Percentiles rank a stretch among this genome's conserved stretches.
Conservation (phyloP, 2,329 filamentous ascomycete genomes). For the Xylaria sp. region DNA sequence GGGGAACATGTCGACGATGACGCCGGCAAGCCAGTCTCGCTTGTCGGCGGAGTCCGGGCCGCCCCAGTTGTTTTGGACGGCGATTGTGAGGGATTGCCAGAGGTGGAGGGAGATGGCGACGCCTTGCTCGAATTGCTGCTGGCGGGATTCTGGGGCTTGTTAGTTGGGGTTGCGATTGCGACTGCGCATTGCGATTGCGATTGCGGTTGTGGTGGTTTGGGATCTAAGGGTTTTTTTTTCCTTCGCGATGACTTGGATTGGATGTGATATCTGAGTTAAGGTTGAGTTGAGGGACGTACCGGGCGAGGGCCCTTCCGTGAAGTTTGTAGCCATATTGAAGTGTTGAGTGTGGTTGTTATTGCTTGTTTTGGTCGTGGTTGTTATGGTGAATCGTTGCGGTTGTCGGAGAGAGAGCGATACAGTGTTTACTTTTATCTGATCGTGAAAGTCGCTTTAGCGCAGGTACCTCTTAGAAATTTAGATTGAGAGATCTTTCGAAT, state of each 20-base stretch:
- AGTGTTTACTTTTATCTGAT: no score
- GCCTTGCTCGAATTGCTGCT: slow-evolving; percentile 73
- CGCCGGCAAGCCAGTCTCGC: slow-evolving; percentile 92
- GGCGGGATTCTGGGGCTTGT: slow-evolving; percentile 43
- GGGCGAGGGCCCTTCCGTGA: slow-evolving; percentile 22
- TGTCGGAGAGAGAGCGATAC: no score
- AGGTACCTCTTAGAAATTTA: no score
- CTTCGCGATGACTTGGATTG: neutral
- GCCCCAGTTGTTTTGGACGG: slow-evolving; percentile 83
- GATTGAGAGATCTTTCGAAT: neutral
- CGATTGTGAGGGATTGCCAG: slow-evolving; percentile 83
- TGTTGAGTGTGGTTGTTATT: neutral
- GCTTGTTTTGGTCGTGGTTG: neutral
- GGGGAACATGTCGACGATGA: slow-evolving; percentile 73
- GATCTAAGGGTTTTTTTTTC: slow-evolving; percentile 1
- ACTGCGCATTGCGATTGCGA: neutral
- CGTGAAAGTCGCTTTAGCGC: no score
- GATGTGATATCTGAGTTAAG: no score
- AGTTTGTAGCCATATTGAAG: slow-evolving; percentile 9
- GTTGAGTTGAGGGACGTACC: slow-evolving; percentile 20
- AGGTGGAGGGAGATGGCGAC: slow-evolving; percentile 79
- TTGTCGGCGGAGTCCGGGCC: slow-evolving; percentile 79
- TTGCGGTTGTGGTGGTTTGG: slow-evolving; percentile 8
- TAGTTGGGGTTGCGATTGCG: neutral
- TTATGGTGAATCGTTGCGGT: no score